Base-by-base conservation (phyloP, 2,329 filamentous ascomycete genomes). In the Aspergillus fumigatiaffinis region DNA sequence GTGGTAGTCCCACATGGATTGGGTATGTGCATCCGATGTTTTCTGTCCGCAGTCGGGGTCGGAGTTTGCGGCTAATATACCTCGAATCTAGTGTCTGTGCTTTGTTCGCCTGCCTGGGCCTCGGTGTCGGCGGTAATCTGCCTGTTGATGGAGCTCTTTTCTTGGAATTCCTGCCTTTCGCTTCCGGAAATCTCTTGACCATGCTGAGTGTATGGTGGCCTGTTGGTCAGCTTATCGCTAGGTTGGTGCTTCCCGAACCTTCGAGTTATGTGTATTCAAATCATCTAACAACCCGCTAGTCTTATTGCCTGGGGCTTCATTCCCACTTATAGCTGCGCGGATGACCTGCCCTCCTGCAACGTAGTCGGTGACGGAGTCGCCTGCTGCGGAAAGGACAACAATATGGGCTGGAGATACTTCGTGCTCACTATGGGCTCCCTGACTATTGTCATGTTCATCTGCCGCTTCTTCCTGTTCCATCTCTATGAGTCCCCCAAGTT, bases 141-240 rank as follows among this genome's bases (percentile, higher is more conserved):
- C 88, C 88, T 1, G 88, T 93, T 1, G 90, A 93, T 69, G 89
- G 89, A 41, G 88, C 90, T 0, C 77, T 94, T 2, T 94, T 95
- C 71, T 80, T 95, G 41, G 91, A 96, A 68, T 93, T 93, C 63
- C 76, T 95, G 0, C 91, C 91, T 0, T 87, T 88, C 56, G 84
- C 87, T 0, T 88, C 85, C n/a, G 86, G 85, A 60, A 85, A 86
- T 32, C 81, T 94, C 14, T 78, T 94, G 29, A 94, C 90, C 0
- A 79, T 93, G 50, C 79, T 95, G n/a, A 91, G 89, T 6, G 84
- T 92, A 7, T 94, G 90, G 88, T 96, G 91, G 90, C 89, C 91
- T 0, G 76, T 95, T 20, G 91, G 91, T 5, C 90, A 94, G 68
- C 80, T 95, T 7, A 82, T 88, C 55, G 86, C 88, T 51, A 75